Evolutionary conservation across 169 alveolate genomes (phyloP), one percentile per base, ranked within the genome.

Genomic region (Plasmodium vivax): DNA sequence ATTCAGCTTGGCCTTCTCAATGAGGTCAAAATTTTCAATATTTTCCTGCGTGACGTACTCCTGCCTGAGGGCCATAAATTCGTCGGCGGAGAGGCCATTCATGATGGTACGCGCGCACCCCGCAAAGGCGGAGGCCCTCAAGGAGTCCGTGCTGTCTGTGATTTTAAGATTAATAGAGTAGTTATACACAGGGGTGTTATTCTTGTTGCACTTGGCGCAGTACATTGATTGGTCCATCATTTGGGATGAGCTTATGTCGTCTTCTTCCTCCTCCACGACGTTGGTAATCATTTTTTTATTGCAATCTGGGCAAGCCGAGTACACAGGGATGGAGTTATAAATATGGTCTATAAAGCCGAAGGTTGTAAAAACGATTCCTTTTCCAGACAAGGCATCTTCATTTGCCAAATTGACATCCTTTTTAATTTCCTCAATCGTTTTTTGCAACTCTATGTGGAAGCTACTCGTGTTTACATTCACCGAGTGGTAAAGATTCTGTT

Each of bases 271-370:
- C 27, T 77, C 94, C 16, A 80, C 72, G 12, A 38, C 62, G 19
- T 95, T 95, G 32, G 93, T 84, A 34, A 45, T 30, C 97, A 96
- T 96, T 56, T 94, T 96, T 92, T 95, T 94, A 34, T 87, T 94
- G 77, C 97, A 96, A 34, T 94, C 96, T 2, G 96, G 93, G 68
- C 97, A 96, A 14, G 97, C 97, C 4, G 96, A 88, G 36, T 92
- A 92, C 19, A 62, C 92, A 19, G 94, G 94, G 19, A 77, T 32
- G 12, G 83, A n/a, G 58, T 82, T 93, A 81, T 84, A 85, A 30
- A 84, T 79, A 34, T 93, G 92, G 41, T 93, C 93, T 14, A 93
- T 81, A 84, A 93, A 80, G 2, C 96, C 95, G 47, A 84, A 85
- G 7, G 95, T 62, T 0, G 96, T 80, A 51, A 96, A 87, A 56